Conservation (phyloP, 2,329 filamentous ascomycete genomes). For the Neocucurbitaria cava region DNA sequence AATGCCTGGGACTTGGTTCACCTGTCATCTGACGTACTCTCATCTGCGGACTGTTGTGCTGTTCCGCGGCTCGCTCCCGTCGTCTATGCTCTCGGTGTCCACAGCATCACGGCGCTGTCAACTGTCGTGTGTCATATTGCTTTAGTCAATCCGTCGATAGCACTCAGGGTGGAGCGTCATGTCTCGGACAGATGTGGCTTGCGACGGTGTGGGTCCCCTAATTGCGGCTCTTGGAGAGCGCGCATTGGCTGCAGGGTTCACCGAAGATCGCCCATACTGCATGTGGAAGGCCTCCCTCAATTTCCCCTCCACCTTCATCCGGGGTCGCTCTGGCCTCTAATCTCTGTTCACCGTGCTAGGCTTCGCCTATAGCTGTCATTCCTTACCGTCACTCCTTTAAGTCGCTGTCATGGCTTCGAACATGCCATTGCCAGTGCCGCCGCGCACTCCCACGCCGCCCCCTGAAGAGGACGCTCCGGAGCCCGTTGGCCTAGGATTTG, state of each 20-base stretch:
- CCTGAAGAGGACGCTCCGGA: conserved; percentile 57
- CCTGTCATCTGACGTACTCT: conserved; percentile 20
- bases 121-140: conserved; percentile 25
- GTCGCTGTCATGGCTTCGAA: conserved; percentile 62
- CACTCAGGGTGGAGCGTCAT: conserved; percentile 11
- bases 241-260: conserved; percentile 26
- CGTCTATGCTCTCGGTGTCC: conserved; percentile 31
- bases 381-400: conserved; percentile 28
- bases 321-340: conserved; percentile 21
- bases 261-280: conserved; percentile 22
- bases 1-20: conserved; percentile 69
- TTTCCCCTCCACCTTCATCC: conserved; percentile 30
- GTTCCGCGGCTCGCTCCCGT: conserved; percentile 20
- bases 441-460: conserved; percentile 70
- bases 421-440: conserved; percentile 65
- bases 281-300: conserved; percentile 28
- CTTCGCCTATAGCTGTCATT: conserved; percentile 21
- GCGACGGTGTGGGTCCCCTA: conserved; percentile 18
- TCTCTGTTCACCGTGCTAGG: conserved; percentile 19
- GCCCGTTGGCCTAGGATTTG: conserved; percentile 44
- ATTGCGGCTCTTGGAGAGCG: conserved; percentile 19
- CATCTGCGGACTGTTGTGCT: conserved; percentile 6
- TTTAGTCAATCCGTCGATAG: conserved; percentile 11
- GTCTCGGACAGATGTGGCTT: conserved; percentile 6
- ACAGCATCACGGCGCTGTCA: conserved; percentile 20